Conservation (phyloP, 2,329 filamentous ascomycete species). For the Colletotrichum sp. region DNA sequence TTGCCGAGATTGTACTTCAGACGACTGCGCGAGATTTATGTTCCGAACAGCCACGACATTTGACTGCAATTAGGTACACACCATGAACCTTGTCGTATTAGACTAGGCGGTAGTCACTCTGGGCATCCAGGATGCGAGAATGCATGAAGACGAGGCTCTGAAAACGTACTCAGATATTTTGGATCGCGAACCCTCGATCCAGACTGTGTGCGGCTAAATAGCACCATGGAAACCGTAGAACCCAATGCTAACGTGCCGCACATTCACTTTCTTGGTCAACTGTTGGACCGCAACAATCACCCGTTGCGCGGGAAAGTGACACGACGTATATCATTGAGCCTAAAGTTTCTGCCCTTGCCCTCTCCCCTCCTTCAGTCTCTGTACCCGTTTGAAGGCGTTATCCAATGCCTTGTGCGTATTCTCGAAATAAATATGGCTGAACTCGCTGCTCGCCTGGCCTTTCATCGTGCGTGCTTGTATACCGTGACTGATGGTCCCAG, state of each 20-base stretch:
- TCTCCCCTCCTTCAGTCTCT: background rate
- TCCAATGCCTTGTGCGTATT: background rate
- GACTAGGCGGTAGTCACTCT: background rate
- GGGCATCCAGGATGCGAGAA: background rate
- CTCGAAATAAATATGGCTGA: background rate
- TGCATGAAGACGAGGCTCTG: background rate
- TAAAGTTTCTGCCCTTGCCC: background rate
- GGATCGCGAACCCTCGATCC: background rate
- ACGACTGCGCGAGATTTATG: background rate
- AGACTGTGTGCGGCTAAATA: background rate
- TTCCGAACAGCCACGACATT: background rate
- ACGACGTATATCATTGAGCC: background rate
- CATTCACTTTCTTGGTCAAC: background rate
- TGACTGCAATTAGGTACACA: background rate
- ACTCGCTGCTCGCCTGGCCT: background rate
- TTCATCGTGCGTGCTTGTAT: background rate
- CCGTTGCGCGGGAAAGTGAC: background rate
- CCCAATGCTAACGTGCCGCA: background rate
- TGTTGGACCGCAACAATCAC: background rate
- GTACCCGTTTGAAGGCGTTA: background rate
- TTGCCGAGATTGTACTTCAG: background rate
- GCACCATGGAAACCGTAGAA: background rate
- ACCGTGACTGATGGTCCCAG: background rate
- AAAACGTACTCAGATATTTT: background rate
- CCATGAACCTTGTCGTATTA: background rate